Conservation (phyloP, 331 rosid species). For the Quercus tomentella region DNA sequence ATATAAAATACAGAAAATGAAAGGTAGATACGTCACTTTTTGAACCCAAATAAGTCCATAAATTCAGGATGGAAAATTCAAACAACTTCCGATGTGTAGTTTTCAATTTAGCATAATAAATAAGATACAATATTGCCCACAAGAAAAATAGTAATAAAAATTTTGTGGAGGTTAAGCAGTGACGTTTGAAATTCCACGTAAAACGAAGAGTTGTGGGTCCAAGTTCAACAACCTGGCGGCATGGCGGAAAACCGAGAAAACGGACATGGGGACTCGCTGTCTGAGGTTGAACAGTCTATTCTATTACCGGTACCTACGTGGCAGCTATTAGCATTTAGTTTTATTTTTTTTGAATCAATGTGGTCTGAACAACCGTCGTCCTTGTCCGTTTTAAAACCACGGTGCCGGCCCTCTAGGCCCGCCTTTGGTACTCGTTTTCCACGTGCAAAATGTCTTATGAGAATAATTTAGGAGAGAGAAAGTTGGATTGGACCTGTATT, state of each 20-base stretch:
- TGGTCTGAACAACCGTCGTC: constrained; percentile 30
- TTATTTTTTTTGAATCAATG: neutral
- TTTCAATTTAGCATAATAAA: too few species aligned
- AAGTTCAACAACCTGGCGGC: constrained; percentile 11
- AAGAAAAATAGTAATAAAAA: neutral
- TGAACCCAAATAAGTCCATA: too few species aligned
- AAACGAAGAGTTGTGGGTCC: constrained; percentile 13
- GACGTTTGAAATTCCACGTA: constrained; percentile 12
- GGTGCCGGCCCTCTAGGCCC: neutral
- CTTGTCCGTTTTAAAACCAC: constrained; percentile 13
- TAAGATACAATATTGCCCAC: neutral
- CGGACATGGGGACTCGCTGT: neutral
- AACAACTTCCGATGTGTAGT: too few species aligned
- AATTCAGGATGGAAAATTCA: too few species aligned
- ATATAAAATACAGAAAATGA: too few species aligned
- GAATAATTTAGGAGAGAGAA: constrained; percentile 12
- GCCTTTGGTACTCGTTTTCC: constrained; percentile 34
- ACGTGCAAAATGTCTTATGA: constrained; percentile 34
- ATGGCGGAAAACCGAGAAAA: constrained; percentile 2
- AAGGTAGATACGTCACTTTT: too few species aligned
- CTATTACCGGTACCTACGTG: constrained; percentile 24
- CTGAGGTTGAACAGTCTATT: constrained; percentile 29
- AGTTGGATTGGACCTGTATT: neutral
- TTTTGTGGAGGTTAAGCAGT: too few species aligned
- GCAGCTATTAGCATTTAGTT: neutral